Percentiles rank a stretch among this genome's conserved stretches.
Conservation (phyloP, 257 asterid species). For the Petunia secreta region DNA sequence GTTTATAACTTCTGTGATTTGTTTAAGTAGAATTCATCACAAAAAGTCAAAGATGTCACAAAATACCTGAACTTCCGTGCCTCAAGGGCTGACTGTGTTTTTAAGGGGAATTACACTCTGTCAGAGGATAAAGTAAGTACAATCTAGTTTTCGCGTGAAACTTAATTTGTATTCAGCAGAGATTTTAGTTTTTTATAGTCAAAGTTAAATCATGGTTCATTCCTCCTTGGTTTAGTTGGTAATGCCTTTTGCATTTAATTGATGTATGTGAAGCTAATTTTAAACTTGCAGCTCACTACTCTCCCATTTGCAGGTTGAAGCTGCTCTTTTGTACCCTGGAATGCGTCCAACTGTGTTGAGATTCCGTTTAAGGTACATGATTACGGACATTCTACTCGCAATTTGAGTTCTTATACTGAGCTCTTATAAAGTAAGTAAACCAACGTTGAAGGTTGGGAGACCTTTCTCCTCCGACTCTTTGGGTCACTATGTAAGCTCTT, state of each 20-base stretch:
- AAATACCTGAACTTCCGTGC: conserved; percentile 80
- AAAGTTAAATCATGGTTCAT: neutral
- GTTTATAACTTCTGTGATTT: conserved; percentile 16
- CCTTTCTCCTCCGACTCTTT: neutral
- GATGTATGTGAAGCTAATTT: conserved; percentile 20
- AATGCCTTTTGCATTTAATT: conserved; percentile 13
- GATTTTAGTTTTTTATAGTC: neutral
- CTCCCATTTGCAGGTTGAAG: conserved; percentile 68
- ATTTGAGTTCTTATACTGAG: conserved; percentile 14
- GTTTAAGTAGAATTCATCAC: conserved; percentile 72
- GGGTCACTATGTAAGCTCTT: neutral
- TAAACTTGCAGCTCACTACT: conserved; percentile 22
- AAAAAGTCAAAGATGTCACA: conserved; percentile 77
- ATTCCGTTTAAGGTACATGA: conserved; percentile 75
- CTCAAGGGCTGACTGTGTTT: conserved; percentile 64
- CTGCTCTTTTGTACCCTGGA: conserved; percentile 96
- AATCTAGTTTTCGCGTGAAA: neutral
- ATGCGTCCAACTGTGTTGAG: conserved; percentile 86
- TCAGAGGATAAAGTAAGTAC: conserved; percentile 78
- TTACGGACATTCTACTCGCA: neutral
- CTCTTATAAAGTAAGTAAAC: neutral
- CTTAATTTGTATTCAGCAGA: neutral
- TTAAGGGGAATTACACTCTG: conserved; percentile 77
- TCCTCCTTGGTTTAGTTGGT: neutral
- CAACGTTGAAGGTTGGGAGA: neutral